Conservation (phyloP, 169 alveolate genomes). For the Perkinsus olseni region DNA sequence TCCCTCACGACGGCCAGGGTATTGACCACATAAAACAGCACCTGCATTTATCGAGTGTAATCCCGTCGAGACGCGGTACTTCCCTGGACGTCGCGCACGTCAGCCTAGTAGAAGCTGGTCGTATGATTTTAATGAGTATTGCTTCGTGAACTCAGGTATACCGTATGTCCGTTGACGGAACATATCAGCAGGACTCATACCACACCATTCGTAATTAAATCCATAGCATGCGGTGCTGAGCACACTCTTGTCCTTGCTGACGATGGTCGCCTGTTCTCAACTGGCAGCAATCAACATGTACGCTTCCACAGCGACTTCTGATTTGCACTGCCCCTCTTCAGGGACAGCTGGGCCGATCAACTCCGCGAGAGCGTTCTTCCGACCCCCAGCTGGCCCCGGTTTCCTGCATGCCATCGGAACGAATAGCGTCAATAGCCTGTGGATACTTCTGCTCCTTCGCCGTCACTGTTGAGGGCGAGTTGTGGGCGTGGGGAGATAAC, state of each 20-base stretch:
- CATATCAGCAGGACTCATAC: background rate
- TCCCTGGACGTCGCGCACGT: too few species aligned
- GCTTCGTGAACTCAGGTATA: background rate
- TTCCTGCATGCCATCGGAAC: background rate
- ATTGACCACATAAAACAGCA: too few species aligned
- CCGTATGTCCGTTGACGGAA: background rate
- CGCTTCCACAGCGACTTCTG: too few species aligned
- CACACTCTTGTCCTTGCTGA: background rate
- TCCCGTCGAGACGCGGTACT: too few species aligned
- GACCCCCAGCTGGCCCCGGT: background rate
- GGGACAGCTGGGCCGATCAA: background rate
- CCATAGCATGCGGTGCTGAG: background rate
- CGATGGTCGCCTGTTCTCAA: background rate
- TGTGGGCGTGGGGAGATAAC: conserved; percentile 2
- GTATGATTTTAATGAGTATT: too few species aligned
- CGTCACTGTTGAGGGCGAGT: background rate
- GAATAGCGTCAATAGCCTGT: background rate
- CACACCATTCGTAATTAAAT: background rate
- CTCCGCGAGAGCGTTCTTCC: background rate
- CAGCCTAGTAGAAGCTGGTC: too few species aligned
- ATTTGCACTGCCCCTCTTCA: background rate
- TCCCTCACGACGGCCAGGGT: too few species aligned
- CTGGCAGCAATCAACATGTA: background rate
- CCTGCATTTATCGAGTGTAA: too few species aligned
- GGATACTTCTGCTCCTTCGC: background rate